Percentiles rank a stretch among this genome's conserved stretches.
These are phyloP conservation scores for Fragaria ananassa DNA, from an alignment of 306 rosid genomes.

Conservation along the genomic window DNA sequence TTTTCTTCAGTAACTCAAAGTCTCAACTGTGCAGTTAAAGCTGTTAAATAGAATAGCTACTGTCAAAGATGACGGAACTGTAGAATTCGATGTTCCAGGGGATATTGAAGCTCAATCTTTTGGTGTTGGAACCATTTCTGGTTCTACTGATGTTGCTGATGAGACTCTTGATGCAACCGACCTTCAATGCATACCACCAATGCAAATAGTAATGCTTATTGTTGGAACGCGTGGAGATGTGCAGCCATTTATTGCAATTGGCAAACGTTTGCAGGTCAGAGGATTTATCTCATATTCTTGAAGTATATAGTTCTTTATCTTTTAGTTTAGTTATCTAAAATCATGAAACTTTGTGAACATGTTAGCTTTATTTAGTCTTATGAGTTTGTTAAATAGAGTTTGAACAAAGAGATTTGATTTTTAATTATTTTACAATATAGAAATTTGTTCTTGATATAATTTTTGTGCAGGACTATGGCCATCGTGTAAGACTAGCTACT, in stretches of 20 bases:
- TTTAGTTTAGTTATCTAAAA: background rate
- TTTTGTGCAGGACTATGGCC: slow-evolving; percentile 88
- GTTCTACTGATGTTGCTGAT: slow-evolving; percentile 33
- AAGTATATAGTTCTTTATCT: background rate
- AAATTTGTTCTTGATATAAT: slow-evolving; percentile 7
- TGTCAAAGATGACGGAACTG: slow-evolving; percentile 89
- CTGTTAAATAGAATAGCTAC: slow-evolving; percentile 87
- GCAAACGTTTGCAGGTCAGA: slow-evolving; percentile 87
- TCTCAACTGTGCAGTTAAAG: slow-evolving; percentile 62
- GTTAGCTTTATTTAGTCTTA: background rate
- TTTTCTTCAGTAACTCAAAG: slow-evolving; percentile 14
- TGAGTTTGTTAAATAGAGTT: background rate
- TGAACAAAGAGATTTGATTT: background rate
- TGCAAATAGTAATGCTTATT: slow-evolving; percentile 83
- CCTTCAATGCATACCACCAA: slow-evolving; percentile 63
- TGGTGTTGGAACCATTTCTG: slow-evolving; percentile 32
- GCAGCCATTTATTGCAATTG: slow-evolving; percentile 93
- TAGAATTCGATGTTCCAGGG: slow-evolving; percentile 81
- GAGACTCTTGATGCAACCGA: slow-evolving; percentile 59
- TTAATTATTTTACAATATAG: background rate
- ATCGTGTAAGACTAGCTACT: slow-evolving; percentile 95
- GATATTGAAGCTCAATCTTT: slow-evolving; percentile 62
- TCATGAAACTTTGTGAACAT: background rate
- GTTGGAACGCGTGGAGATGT: slow-evolving; percentile 99
- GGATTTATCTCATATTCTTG: slow-evolving; percentile 9